Conservation (phyloP, 352 stramenopile species). For the Pythium insidiosum region DNA sequence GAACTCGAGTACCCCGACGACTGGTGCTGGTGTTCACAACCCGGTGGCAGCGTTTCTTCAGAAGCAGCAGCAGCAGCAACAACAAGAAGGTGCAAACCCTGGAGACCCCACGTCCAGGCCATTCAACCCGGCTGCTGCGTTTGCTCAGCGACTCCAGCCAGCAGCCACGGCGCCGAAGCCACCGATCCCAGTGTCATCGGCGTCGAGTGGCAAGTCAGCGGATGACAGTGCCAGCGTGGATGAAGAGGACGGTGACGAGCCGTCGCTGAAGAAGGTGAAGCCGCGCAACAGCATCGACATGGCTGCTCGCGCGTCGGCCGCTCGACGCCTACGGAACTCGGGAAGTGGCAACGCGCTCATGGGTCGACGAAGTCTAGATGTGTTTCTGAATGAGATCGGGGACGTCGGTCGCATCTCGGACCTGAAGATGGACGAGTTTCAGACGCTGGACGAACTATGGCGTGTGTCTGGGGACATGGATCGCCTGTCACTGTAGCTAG, state of each 20-base stretch:
- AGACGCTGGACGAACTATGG: conserved; percentile 76
- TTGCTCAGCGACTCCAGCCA: conserved; percentile 38
- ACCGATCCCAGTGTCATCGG: conserved; percentile 23
- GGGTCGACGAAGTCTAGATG: conserved; percentile 52
- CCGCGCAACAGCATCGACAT: conserved; percentile 66
- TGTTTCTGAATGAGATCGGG: conserved; percentile 76
- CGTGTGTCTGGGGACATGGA: conserved; percentile 83
- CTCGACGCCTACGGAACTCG: conserved; percentile 57
- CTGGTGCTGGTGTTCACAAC: not conserved
- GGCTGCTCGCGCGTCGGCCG: conserved; percentile 57
- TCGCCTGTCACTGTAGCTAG: conserved; percentile 68
- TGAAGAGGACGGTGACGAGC: conserved; percentile 45
- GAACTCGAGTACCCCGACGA: conserved; percentile 2
- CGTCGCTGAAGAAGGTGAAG: conserved; percentile 69
- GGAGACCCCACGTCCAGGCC: not conserved
- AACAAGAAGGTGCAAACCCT: too few species aligned
- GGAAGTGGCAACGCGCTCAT: conserved; percentile 37
- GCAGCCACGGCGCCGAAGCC: too few species aligned
- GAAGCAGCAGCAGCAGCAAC: conserved; percentile 5
- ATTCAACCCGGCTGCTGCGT: conserved; percentile 26
- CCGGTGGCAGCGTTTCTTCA: conserved; percentile 7
- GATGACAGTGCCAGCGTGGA: conserved; percentile 26
- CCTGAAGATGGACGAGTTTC: conserved; percentile 83
- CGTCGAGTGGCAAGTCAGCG: conserved; percentile 24
- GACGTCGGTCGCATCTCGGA: conserved; percentile 75